A percentile compares a stretch with the other conserved stretches of the same genome.
Conservation (phyloP, 2,329 filamentous ascomycete genomes). For the Penicillium paneum region DNA sequence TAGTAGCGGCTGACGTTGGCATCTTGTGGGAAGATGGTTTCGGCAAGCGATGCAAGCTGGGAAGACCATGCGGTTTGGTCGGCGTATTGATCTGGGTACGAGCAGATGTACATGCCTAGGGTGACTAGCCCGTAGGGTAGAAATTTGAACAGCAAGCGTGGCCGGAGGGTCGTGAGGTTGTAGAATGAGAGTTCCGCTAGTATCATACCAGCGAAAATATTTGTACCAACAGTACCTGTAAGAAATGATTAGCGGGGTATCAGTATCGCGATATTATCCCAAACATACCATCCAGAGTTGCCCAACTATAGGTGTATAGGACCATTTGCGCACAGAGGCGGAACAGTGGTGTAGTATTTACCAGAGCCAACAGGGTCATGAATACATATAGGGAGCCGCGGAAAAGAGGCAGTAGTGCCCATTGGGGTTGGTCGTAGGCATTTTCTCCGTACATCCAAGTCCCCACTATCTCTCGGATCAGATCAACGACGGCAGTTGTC, state of each 20-base stretch:
- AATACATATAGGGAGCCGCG: slow-evolving; percentile 57
- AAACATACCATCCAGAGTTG: slow-evolving; percentile 31
- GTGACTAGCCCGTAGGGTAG: slow-evolving; percentile 52
- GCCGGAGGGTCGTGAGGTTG: slow-evolving; percentile 47
- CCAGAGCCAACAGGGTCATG: slow-evolving; percentile 51
- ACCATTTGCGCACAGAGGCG: slow-evolving; percentile 49
- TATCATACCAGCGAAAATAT: slow-evolving; percentile 62
- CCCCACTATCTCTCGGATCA: slow-evolving; percentile 47
- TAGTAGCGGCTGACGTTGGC: slow-evolving; percentile 52
- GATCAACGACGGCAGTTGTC: slow-evolving; percentile 43
- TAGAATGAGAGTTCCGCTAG: slow-evolving; percentile 56
- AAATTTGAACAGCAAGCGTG: slow-evolving; percentile 37
- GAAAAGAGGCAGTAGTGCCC: slow-evolving; percentile 56
- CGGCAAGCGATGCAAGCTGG: slow-evolving; percentile 17
- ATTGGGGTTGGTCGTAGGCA: slow-evolving; percentile 57
- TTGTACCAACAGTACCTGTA: slow-evolving; percentile 53
- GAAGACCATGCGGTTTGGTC: slow-evolving; percentile 56
- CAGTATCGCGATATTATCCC: background rate
- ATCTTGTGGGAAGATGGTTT: slow-evolving; percentile 32
- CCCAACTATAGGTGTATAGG: slow-evolving; percentile 49
- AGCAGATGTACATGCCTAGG: slow-evolving; percentile 56
- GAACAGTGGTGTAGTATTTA: slow-evolving; percentile 49
- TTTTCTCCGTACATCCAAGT: slow-evolving; percentile 55
- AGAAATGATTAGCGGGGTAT: background rate
- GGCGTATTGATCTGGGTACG: slow-evolving; percentile 57